Evolutionary conservation across 345 rosid species (phyloP).

Genomic region (Isatis tinctoria): DNA sequence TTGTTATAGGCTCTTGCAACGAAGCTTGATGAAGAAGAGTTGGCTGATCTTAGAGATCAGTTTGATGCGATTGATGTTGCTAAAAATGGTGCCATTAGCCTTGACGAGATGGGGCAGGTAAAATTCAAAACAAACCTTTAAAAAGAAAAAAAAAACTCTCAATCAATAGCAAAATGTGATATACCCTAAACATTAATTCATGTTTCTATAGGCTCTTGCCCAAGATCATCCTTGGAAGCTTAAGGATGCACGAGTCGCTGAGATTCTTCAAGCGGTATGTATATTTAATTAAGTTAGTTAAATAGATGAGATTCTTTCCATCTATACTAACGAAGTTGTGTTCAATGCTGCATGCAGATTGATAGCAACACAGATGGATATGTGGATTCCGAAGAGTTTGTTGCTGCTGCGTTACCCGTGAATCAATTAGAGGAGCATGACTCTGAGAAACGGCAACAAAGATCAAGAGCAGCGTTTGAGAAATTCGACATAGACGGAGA

Average conservation of each 20-base stretch:
- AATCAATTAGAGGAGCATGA: constrained; percentile 89
- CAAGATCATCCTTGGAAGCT: constrained; percentile 97
- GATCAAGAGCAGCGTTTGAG: constrained; percentile 85
- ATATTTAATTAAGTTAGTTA: not conserved
- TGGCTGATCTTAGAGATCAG: constrained; percentile 83
- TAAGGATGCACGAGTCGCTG: constrained; percentile 82
- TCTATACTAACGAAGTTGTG: not conserved
- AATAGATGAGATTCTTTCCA: not conserved
- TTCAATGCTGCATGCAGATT: constrained; percentile 45
- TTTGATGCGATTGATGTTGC: constrained; percentile 97
- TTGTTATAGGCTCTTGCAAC: constrained; percentile 77
- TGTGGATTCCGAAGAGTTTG: constrained; percentile 90
- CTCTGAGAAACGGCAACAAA: constrained; percentile 76
- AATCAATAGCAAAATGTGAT: not conserved
- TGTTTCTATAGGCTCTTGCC: constrained; percentile 74
- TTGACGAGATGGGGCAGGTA: constrained; percentile 97
- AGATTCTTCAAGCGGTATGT: constrained; percentile 86
- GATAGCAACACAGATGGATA: constrained; percentile 97
- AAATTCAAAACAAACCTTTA: not conserved
- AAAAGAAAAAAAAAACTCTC: not conserved
- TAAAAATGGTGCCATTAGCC: constrained; percentile 92
- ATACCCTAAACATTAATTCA: not conserved
- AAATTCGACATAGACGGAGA: constrained; percentile 90
- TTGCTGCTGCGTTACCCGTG: constrained; percentile 90
- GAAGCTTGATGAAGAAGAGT: constrained; percentile 80